Percentiles rank a stretch among this genome's conserved stretches.
These are phyloP conservation scores for Amphibolis antarctica DNA, from an alignment of 106 monocot genomes.

Conservation along the genomic window DNA sequence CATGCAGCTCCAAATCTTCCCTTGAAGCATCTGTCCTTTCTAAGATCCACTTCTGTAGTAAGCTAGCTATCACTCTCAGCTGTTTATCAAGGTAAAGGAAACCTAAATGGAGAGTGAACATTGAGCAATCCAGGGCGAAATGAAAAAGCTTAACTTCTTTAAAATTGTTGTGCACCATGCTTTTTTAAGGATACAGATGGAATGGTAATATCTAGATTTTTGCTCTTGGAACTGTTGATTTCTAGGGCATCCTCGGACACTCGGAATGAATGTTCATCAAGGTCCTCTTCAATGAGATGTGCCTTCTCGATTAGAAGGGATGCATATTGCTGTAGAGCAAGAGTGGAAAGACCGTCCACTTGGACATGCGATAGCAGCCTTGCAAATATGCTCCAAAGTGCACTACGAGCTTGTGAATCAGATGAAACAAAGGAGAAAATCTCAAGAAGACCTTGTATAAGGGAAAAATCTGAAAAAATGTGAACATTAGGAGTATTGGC, in stretches of 20 bases:
- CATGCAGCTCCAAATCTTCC: background rate
- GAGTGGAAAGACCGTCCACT: constrained; percentile 9
- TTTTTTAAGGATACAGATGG: constrained; percentile 44
- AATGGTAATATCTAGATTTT: constrained; percentile 10
- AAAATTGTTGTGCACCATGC: background rate
- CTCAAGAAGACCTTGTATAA: constrained; percentile 58
- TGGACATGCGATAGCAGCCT: constrained; percentile 34
- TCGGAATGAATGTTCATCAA: constrained; percentile 27
- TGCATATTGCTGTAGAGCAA: constrained; percentile 22
- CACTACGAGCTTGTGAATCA: constrained; percentile 49
- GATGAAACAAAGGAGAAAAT: constrained; percentile 55
- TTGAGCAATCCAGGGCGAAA: background rate
- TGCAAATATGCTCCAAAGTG: constrained; percentile 62
- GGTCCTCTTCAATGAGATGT: constrained; percentile 44
- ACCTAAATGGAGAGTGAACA: background rate
- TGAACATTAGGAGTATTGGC: background rate
- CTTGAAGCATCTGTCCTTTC: background rate
- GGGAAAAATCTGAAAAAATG: constrained; percentile 34
- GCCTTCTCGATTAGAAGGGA: constrained; percentile 34
- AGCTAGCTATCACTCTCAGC: constrained; percentile 40
- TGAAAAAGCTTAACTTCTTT: background rate
- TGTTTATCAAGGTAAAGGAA: constrained; percentile 19
- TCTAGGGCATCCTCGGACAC: constrained; percentile 6
- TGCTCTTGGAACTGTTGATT: background rate
- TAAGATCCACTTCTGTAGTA: constrained; percentile 35